These are phyloP conservation scores for Neoarthrinium moseri DNA, from an alignment of 2,329 filamentous ascomycete species.

Conservation along the genomic window DNA sequence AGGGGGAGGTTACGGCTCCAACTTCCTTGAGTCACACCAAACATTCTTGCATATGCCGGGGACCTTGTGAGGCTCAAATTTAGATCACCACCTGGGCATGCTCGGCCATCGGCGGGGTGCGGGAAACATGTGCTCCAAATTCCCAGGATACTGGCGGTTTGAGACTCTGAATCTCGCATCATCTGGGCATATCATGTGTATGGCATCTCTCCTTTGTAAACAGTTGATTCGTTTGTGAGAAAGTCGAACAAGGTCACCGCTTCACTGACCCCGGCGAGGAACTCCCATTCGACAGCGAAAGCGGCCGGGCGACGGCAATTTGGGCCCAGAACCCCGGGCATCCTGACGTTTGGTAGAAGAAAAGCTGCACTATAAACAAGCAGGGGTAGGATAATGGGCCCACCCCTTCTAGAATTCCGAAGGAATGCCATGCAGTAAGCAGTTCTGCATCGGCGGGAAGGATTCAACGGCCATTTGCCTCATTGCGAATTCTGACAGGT, in stretches of 20 bases:
- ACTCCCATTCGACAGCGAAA: no score
- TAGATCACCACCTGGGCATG: not conserved
- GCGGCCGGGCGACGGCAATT: no score
- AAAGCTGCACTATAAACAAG: no score
- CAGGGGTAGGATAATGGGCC: no score
- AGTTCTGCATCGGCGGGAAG: not conserved
- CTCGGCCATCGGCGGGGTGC: not conserved
- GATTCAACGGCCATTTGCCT: not conserved
- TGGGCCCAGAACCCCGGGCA: no score
- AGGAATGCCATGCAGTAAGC: not conserved
- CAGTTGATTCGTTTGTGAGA: no score
- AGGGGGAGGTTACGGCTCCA: not conserved
- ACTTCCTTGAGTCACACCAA: not conserved
- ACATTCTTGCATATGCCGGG: not conserved
- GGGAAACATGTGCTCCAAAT: not conserved
- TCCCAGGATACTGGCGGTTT: not conserved
- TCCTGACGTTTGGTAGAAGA: not conserved
- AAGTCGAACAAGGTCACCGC: no score
- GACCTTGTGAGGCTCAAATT: not conserved
- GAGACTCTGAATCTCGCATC: not conserved
- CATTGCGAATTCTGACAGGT: not conserved
- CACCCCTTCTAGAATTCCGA: not conserved
- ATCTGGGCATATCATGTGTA: not conserved
- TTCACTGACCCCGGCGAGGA: no score
- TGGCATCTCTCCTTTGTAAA: no score